A percentile compares a stretch with the other conserved stretches of the same genome.
Evolutionary conservation across 2,329 filamentous ascomycete species (phyloP).

Genomic region (Penicillium psychrosexuale): DNA sequence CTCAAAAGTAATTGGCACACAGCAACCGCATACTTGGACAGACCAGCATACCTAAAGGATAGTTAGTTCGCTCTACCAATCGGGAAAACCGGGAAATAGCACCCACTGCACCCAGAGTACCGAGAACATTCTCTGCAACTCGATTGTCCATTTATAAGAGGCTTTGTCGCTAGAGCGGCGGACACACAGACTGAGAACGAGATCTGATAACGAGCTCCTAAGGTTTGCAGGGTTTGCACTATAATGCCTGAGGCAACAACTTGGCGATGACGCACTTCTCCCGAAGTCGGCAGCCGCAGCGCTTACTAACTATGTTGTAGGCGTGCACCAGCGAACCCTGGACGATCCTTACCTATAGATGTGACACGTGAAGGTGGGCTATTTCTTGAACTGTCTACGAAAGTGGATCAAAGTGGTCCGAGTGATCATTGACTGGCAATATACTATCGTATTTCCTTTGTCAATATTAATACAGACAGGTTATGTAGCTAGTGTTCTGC

Average conservation of each 20-base stretch:
- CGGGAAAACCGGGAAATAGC: not conserved
- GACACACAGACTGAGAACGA: not conserved
- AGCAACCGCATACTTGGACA: slow-evolving; percentile 51
- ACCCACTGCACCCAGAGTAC: slow-evolving; percentile 31
- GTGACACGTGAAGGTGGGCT: not conserved
- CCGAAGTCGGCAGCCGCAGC: no score
- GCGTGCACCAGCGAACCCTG: no score
- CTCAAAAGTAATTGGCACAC: not conserved
- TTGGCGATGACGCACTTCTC: no score
- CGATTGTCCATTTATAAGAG: slow-evolving; percentile 23
- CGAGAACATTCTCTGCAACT: slow-evolving; percentile 30
- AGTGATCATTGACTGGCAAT: not conserved
- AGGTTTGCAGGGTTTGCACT: no score
- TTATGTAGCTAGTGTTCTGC: not conserved
- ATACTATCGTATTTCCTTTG: not conserved
- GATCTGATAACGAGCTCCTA: not conserved
- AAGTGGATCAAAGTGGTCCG: not conserved
- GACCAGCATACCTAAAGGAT: slow-evolving; percentile 59
- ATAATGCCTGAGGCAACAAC: no score
- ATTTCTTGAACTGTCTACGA: not conserved
- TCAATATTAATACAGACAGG: not conserved
- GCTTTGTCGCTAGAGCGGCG: not conserved
- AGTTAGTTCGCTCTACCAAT: slow-evolving; percentile 1
- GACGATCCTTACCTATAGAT: not conserved
- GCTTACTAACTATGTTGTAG: no score